Base-by-base conservation (phyloP, 2,329 filamentous ascomycete genomes). In the Paraphoma sp. region DNA sequence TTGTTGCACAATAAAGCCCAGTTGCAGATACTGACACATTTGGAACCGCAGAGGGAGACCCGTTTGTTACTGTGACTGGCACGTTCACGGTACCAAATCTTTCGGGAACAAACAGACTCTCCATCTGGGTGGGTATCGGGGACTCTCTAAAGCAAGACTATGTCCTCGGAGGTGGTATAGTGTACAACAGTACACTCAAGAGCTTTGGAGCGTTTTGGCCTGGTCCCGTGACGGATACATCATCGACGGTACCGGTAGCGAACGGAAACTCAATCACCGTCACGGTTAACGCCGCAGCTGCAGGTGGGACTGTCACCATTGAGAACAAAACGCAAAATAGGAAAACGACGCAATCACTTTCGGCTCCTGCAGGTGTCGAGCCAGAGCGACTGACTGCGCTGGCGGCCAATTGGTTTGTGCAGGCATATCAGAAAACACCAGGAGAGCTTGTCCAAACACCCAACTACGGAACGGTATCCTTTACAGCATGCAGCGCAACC, bases 281-380 rank as follows among this genome's bases (percentile, higher is more conserved):
- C 9, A 67, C 65, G 8, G 51, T 68, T 16, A 55, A 53, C 9
- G 11, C 63, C 12, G 54, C 55, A 7, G 44, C 46, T 6, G 48
- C 56, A 11, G 63, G 56, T n/a, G 64, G 68, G 3, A 62, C 60
- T 6, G 67, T 71, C n/a, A 58, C 56, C 3, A 46, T 69, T 10
- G 68, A 71, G 42, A 71, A 71, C 51, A 66, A 56, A 31, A 67
- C 62, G 9, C 64, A 69, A 51, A 67, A 68, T 36, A 66, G 53
- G 45, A 63, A 41, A 28, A 57, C 56, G 5, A 63, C 59, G 4
- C 65, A 67, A 40, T 59, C 51, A 3, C 23, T 69, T 14, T 51
- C 60, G 11, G 62, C 58, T 12, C 64, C 68, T 9, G 45, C 52
- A 14, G 56, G 53, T 14, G 57, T 57, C 2, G 58, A 63, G 36